Base-by-base conservation (phyloP, 768 basidiomycete genomes). In the Leccinum uliginosum region DNA sequence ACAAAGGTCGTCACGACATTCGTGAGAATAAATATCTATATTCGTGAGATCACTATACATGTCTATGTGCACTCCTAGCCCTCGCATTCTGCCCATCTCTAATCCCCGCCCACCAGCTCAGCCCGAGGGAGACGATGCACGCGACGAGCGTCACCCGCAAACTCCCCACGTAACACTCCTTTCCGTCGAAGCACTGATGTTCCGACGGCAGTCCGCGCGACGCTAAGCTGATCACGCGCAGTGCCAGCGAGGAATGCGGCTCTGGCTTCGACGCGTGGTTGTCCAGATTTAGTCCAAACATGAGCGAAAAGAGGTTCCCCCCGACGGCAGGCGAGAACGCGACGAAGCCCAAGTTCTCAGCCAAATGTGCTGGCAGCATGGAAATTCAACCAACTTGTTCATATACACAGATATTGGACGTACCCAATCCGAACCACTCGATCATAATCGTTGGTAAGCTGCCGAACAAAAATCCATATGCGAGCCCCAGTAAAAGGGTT, bases 391-490 rank as follows among this genome's bases (percentile, higher is more conserved):
- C 3, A 40, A 11, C 10, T 19, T 40, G 40, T 19, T 40, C 38
- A 40, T 8, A 10, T 71, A n/a, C n/a, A 40, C 11, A 14, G 55
- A 26, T 47, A 17, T 11, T 23, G 6, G 2, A 83, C 88, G 66
- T 63, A 90, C 90, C 76, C 65, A 95, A 76, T 8, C 93, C 93
- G 62, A 94, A 95, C 91, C 90, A 93, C 62, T 95, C 93, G 24
- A 94, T 79, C 51, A 83, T 78, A 29, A 95, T 77, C n/a, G 86
- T 84, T 0, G 91, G 89, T 65, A 82, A 78, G 44, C 88, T 73
- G 2, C 87, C 88, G 67, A 91, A 93, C 53, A 84, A 66, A 50
- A 82, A 79, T 4, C 92, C 92, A 62, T 93, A 88, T 0, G 85
- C 83, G 24, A 77, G 63, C 11, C 70, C 69, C 11, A 76, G 58